These are phyloP conservation scores for Escallonia rubra DNA, from an alignment of 129 eudicot genomes.

Conservation along the genomic window DNA sequence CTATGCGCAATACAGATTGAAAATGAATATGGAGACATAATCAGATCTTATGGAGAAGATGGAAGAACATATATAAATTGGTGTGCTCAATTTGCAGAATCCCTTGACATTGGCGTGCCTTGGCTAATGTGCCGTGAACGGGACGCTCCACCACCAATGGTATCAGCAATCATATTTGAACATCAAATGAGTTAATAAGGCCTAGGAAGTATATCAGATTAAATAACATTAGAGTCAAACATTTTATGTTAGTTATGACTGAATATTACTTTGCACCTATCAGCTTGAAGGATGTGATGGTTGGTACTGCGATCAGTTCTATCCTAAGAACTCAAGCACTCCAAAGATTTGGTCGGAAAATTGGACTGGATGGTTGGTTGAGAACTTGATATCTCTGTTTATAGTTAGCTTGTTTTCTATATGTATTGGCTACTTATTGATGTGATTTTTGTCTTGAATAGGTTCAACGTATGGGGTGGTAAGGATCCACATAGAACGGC, in stretches of 20 bases:
- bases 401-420: background rate
- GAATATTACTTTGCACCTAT: background rate
- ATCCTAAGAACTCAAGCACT: slow-evolving; percentile 26
- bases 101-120: slow-evolving; percentile 61
- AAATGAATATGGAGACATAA: slow-evolving; percentile 71
- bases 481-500: background rate
- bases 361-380: slow-evolving; percentile 18
- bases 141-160: slow-evolving; percentile 66
- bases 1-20: slow-evolving; percentile 29
- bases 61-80: slow-evolving; percentile 49
- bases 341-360: slow-evolving; percentile 19
- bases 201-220: no score
- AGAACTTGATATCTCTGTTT: no score
- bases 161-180: background rate
- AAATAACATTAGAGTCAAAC: no score
- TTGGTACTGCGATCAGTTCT: slow-evolving; percentile 56
- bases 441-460: background rate
- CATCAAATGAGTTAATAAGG: no score
- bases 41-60: slow-evolving; percentile 39
- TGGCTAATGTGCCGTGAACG: slow-evolving; percentile 75
- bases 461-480: slow-evolving; percentile 1
- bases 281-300: slow-evolving; percentile 76
- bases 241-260: no score
- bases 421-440: background rate
- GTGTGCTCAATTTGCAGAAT: slow-evolving; percentile 61